Evolutionary conservation across 2,329 filamentous ascomycete genomes (phyloP).

Genomic region (Ophiostoma sp.): DNA sequence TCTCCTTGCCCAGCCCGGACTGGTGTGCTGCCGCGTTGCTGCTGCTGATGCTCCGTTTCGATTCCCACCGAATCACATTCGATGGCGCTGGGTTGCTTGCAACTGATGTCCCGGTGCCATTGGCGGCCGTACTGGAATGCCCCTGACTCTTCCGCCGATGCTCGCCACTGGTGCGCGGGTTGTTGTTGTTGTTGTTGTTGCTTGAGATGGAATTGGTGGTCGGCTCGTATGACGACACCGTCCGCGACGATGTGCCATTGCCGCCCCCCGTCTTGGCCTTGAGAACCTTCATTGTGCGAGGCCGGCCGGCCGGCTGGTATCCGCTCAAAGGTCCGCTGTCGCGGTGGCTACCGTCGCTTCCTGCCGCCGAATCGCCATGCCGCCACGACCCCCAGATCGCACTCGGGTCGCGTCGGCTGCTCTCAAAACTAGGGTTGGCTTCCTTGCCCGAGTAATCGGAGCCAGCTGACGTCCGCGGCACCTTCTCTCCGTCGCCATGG

Average conservation of each 20-base stretch:
- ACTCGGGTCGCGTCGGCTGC: constrained; percentile 43
- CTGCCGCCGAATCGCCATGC: constrained; percentile 46
- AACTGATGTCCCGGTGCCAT: constrained; percentile 22
- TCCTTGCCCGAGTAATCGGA: constrained; percentile 33
- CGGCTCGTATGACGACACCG: constrained; percentile 49
- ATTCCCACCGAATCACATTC: constrained; percentile 44
- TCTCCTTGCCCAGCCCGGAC: constrained; percentile 35
- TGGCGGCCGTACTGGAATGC: constrained; percentile 6
- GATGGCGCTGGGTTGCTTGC: constrained; percentile 17
- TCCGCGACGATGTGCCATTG: constrained; percentile 43
- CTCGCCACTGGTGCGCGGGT: constrained; percentile 45
- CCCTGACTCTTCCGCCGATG: constrained; percentile 52
- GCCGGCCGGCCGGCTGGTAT: constrained; percentile 62
- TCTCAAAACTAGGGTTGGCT: constrained; percentile 26
- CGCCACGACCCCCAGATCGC: constrained; percentile 69
- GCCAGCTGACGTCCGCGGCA: constrained; percentile 29
- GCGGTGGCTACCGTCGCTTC: constrained; percentile 49
- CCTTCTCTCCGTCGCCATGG: constrained; percentile 43
- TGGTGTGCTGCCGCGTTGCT: constrained; percentile 34
- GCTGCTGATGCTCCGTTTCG: constrained; percentile 45
- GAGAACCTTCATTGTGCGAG: constrained; percentile 82
- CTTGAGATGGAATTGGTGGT: not conserved
- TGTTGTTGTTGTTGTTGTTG: constrained; percentile 27
- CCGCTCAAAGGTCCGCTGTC: constrained; percentile 55
- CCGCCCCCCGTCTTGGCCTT: constrained; percentile 59